Base-by-base conservation (phyloP, 2,329 filamentous ascomycete species). In the Furcasterigmium sp. region DNA sequence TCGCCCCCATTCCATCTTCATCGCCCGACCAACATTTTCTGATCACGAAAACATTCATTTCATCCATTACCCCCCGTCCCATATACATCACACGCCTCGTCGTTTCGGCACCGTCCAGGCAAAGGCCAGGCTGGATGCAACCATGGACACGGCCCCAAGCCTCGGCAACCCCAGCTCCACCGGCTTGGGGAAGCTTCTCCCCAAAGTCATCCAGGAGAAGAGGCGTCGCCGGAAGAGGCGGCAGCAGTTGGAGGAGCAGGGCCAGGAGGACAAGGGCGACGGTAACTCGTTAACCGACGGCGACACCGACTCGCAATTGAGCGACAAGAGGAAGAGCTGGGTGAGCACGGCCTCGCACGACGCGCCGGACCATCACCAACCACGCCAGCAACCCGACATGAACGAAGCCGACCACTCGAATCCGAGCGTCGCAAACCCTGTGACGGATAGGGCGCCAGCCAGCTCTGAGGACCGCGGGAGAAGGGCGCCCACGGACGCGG, bases 171-270 rank as follows among this genome's bases (percentile, higher is more conserved):
- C 38, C 18, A 40, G 42, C 39, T 39, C 46, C 43, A 65, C 58
- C 48, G 63, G 65, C 11, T 59, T 78, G 35, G 68, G 64, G 45
- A 80, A 76, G 60, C 65, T 81, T 23, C 59, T 82, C 28, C 69
- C 75, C 41, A 77, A 73, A 54, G 64, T 68, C 29, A 67, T 80
- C 42, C 61, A 64, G 21, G 65, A 66, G 38, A 75, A 72, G 54
- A 70, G 73, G 37, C 68, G 72, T 38, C 67, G 66, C 44, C 72
- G 66, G 59, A 73, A 68, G 57, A 72, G 11, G 32, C 32, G 43
- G 61, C 66, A 40, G 57, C 58, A 37, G 68, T 70, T 13, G 49
- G 61, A 60, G 52, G 70, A 61, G 47, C 56, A 56, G 17, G 13
- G 44, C n/a, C 42, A 46, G 15, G 45, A 44, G 8, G 39, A 41